These are phyloP conservation scores for Dactylonectria estremocensis DNA, from an alignment of 2,329 filamentous ascomycete genomes.

Conservation along the genomic window DNA sequence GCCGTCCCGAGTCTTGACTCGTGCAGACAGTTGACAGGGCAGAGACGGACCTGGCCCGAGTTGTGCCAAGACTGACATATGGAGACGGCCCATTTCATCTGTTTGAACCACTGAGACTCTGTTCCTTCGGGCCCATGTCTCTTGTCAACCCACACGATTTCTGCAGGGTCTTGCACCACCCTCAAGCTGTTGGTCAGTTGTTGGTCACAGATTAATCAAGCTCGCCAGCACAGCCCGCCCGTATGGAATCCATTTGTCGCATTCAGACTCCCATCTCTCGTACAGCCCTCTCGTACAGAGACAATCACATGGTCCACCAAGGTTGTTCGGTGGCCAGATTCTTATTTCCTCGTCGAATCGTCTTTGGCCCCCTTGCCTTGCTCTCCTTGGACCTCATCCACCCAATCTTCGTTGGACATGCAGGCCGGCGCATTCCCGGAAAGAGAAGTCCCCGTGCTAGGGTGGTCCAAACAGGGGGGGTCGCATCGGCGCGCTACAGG, in stretches of 20 bases:
- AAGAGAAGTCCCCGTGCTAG: slow-evolving; percentile 21
- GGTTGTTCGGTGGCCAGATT: neutral
- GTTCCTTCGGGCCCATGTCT: neutral
- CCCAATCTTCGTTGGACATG: slow-evolving; percentile 1
- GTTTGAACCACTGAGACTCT: neutral
- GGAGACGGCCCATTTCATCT: no score
- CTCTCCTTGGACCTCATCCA: neutral
- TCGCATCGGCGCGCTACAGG: slow-evolving; percentile 3
- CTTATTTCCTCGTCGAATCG: neutral
- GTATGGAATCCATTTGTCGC: neutral
- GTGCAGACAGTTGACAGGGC: neutral
- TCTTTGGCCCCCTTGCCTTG: neutral
- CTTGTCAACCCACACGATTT: neutral
- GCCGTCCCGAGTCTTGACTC: neutral
- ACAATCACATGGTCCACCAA: neutral
- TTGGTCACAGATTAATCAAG: no score
- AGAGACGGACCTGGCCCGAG: neutral
- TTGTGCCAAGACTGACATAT: neutral
- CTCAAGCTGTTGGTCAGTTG: no score
- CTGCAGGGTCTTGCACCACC: neutral
- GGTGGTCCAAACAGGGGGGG: neutral
- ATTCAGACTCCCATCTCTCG: neutral
- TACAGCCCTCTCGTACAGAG: neutral
- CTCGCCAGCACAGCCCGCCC: no score
- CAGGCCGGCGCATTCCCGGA: slow-evolving; percentile 22